phyloP scores from a whole-genome alignment of 176 grass and related monocot species.

The Alloteropsis semialata region DNA sequence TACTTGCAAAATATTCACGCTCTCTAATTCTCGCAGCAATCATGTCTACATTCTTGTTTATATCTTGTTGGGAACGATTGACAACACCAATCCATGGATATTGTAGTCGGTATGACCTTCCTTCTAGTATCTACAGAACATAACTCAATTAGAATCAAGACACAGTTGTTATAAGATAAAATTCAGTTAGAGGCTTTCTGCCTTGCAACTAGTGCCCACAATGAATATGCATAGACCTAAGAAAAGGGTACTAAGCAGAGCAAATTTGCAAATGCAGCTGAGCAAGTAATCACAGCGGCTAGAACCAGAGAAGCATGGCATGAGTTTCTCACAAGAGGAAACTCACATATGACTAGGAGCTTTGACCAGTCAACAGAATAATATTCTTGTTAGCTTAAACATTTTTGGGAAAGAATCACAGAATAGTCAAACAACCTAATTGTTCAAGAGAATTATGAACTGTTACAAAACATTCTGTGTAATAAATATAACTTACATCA shows the following conservation, averaged over 20 bases:
- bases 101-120: constrained; percentile 74
- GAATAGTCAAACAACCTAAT: neutral
- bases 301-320: neutral
- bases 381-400: neutral
- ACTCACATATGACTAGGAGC: neutral
- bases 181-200: neutral
- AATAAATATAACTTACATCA: constrained; percentile 61
- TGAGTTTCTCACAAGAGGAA: neutral
- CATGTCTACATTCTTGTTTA: constrained; percentile 97
- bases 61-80: constrained; percentile 93
- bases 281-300: neutral
- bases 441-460: neutral
- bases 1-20: constrained; percentile 81
- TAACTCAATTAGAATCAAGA: constrained; percentile 1
- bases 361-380: neutral
- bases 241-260: neutral
- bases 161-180: neutral
- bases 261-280: neutral
- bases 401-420: neutral
- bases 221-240: neutral
- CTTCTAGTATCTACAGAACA: constrained; percentile 77
- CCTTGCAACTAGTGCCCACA: neutral
- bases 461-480: neutral
- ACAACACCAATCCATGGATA: constrained; percentile 92
- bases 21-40: constrained; percentile 88